phyloP scores from a whole-genome alignment of 2,329 filamentous ascomycete genomes.

The Stenocarpella maydis region DNA sequence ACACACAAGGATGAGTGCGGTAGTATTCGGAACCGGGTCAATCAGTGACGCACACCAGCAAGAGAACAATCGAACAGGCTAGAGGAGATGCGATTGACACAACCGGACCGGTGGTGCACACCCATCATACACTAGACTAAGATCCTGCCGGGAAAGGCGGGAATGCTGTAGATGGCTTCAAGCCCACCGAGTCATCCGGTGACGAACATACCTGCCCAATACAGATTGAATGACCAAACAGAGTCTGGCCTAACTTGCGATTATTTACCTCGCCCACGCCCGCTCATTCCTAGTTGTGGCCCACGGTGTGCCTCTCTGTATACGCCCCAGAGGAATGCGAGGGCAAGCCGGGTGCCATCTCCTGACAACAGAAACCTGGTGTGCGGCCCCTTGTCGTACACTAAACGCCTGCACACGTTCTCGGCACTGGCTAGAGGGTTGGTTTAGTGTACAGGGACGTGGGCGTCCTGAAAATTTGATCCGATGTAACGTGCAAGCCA shows the following conservation, averaged over 20 bases:
- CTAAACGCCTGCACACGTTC: background rate
- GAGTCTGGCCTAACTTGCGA: background rate
- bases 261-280: background rate
- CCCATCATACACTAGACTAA: background rate
- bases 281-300: background rate
- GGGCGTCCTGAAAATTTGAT: background rate
- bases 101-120: background rate
- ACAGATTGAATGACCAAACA: background rate
- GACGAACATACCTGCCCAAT: background rate
- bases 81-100: background rate
- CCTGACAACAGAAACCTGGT: background rate
- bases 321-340: background rate
- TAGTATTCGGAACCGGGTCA: conserved; percentile 3
- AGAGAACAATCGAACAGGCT: background rate
- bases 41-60: background rate
- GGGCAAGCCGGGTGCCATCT: background rate
- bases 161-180: background rate
- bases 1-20: conserved; percentile 9
- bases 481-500: background rate
- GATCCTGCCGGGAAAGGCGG: background rate
- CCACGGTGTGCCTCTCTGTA: no score
- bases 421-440: background rate
- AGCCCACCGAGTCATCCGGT: conserved; percentile 5
- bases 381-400: background rate
- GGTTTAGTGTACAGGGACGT: no score